Base-by-base conservation (phyloP, 345 rosid genomes). In the Pseudoturritis turrita region DNA sequence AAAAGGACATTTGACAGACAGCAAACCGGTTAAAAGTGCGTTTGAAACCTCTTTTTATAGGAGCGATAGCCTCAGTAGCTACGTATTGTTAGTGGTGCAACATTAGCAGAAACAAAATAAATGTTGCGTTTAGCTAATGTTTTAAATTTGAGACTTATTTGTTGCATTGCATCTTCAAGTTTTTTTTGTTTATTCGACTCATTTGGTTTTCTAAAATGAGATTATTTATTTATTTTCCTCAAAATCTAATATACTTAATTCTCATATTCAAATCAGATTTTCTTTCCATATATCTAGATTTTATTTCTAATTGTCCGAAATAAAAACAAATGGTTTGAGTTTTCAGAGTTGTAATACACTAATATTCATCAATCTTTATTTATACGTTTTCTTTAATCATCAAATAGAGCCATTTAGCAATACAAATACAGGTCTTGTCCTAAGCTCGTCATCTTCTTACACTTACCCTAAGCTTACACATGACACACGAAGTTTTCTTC, bases 41-140 rank as follows among this genome's bases (percentile, higher is more conserved):
- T 36, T 86, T 51, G 88, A 89, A 77, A 93, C 88, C 14, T n/a
- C n/a, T n/a, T n/a, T 66, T 93, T 46, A 85, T 93, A 0, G 97
- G 92, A 6, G 92, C 92, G 44, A 68, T 89, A 31, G 98, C 98
- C 3, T 87, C 96, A 0, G 92, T 96, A 0, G 96, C 92, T 11
- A 96, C 98, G 14, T 93, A 85, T 47, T 89, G 91, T 71, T 68
- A 81, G 78, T 75, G 15, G 71, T 90, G 59, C 83, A 77, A 12
- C 58, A 65, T 41, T 83, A 72, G 8, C 37, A n/a, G n/a, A n/a
- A n/a, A n/a, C n/a, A 14, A 35, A 51, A 68, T 3, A 35, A 8
- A 21, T 29, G 37, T 67, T 41, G 44, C 40, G 29, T 67, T 67
- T n/a, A n/a, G n/a, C n/a, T 59, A 3, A 39, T 65, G 55, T 50